These are phyloP conservation scores for Saccharum spontaneum DNA, from an alignment of 176 grass and related monocot species.

Conservation along the genomic window DNA sequence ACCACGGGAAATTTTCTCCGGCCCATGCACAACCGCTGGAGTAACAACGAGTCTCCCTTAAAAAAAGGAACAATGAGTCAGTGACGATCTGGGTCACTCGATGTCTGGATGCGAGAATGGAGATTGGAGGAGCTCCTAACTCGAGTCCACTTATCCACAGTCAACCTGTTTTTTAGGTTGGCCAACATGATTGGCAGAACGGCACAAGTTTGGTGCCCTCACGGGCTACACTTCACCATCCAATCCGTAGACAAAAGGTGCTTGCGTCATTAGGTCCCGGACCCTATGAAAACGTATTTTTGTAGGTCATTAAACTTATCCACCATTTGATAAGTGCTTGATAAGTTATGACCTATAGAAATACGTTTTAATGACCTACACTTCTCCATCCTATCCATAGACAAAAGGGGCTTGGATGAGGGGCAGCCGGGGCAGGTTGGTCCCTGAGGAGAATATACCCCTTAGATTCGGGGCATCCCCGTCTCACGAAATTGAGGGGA, in stretches of 20 bases:
- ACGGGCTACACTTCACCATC: neutral
- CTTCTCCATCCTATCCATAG: neutral
- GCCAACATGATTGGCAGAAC: neutral
- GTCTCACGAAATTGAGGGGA: too few relatives aligned
- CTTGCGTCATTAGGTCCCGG: too few relatives aligned
- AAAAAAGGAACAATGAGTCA: too few relatives aligned
- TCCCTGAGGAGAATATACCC: too few relatives aligned
- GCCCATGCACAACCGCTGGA: neutral
- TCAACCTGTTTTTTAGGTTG: neutral
- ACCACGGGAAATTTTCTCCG: slow-evolving; percentile 2
- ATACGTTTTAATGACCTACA: too few relatives aligned
- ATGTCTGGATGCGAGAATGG: too few relatives aligned
- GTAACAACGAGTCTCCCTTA: too few relatives aligned
- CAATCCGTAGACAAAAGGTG: neutral
- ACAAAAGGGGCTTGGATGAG: too few relatives aligned
- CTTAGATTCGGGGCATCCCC: too few relatives aligned
- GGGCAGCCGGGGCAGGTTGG: too few relatives aligned
- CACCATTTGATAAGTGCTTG: neutral
- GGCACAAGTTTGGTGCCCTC: neutral
- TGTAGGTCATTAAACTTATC: neutral
- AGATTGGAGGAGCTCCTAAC: neutral
- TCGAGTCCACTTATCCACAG: neutral
- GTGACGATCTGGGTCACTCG: too few relatives aligned
- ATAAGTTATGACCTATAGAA: too few relatives aligned
- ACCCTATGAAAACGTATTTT: neutral